Base-by-base conservation (phyloP, 352 stramenopile genomes). In the Pythium aphanidermatum region DNA sequence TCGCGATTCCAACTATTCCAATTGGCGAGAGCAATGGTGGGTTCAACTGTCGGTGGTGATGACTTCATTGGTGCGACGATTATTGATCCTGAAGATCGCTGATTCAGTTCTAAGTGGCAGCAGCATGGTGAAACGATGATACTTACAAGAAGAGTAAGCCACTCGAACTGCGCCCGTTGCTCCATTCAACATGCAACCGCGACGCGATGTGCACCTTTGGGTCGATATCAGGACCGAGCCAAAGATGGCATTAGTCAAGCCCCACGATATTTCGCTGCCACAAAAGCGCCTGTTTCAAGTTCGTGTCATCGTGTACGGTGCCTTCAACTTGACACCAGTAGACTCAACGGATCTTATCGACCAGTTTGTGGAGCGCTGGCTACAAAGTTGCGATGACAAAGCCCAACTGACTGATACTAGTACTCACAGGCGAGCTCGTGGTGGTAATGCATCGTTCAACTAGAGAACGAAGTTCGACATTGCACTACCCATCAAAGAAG, bases 391-490 rank as follows among this genome's bases (percentile, higher is more conserved):
- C 28, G 66, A 93, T 46, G 65, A 86, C 30, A 70, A 78, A 30
- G 70, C 70, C 4, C 76, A 90, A 51, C 71, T 64, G 7, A 97
- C 89, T 2, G 89, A 97, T 56, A 95, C n/a, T n/a, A n/a, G n/a
- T n/a, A n/a, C 76, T 13, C 89, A 97, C 55, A 96, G 87, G 87
- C 77, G 89, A 28, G 79, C 70, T 27, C 93, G 88, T 43, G 67
- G 81, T 35, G 87, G 89, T 20, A 86, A 91, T 40, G 85, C 68
- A 3, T 91, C 71, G 5, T 97, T 91, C 54, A 97, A 97, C 59
- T 97, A 85, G 82, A 80, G 89, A 23, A 83, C 96, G 65, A 96
- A 96, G 55, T 96, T 96, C 57, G 65, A 88, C 36, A 62, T 97
- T 5, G 66, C 88, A 24, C 59, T 96, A 8, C 86, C 85, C 5